phyloP scores from a whole-genome alignment of 2,329 filamentous ascomycete species.

The Tolypocladium ophioglossoides region DNA sequence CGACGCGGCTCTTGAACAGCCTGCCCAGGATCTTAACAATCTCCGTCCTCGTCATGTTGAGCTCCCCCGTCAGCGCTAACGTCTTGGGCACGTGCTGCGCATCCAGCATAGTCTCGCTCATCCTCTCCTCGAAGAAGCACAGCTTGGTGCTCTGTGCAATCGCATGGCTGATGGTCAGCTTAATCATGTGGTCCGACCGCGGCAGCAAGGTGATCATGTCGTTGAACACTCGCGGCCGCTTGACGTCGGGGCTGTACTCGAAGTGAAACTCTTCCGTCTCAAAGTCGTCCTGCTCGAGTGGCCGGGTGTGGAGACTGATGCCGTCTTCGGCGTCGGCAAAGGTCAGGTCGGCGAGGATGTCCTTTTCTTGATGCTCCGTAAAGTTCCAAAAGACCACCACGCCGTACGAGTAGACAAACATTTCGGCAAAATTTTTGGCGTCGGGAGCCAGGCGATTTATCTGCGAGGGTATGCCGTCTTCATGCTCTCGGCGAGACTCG shows the following conservation, averaged over 20 bases:
- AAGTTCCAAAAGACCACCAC: slow-evolving; percentile 99
- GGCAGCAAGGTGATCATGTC: slow-evolving; percentile 98
- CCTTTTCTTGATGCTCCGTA: slow-evolving; percentile 89
- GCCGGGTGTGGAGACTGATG: slow-evolving; percentile 61
- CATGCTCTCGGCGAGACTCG: slow-evolving; percentile 19
- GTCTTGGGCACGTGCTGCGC: slow-evolving; percentile 87
- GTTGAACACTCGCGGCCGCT: slow-evolving; percentile 88
- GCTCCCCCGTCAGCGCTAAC: slow-evolving; percentile 76
- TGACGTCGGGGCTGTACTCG: slow-evolving; percentile 81
- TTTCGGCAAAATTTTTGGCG: slow-evolving; percentile 75
- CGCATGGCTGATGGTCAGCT: slow-evolving; percentile 92
- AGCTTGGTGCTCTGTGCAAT: slow-evolving; percentile 96
- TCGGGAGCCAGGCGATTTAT: slow-evolving; percentile 55
- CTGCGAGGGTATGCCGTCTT: slow-evolving; percentile 34
- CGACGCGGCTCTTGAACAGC: slow-evolving; percentile 86
- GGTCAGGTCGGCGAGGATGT: slow-evolving; percentile 86
- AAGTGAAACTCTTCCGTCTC: slow-evolving; percentile 99
- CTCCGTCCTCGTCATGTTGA: slow-evolving; percentile 85
- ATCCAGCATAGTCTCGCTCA: slow-evolving; percentile 87
- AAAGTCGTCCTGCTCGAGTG: slow-evolving; percentile 79
- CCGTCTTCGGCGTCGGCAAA: slow-evolving; percentile 65
- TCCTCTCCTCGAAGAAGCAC: slow-evolving; percentile 90
- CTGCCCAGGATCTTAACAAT: slow-evolving; percentile 86
- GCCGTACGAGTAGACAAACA: slow-evolving; percentile 96
- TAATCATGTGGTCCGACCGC: slow-evolving; percentile 93